Percentiles rank a stretch among this genome's conserved stretches.
Conservation (phyloP, 1,139 yeast genomes). For the Kodamaea sp. region DNA sequence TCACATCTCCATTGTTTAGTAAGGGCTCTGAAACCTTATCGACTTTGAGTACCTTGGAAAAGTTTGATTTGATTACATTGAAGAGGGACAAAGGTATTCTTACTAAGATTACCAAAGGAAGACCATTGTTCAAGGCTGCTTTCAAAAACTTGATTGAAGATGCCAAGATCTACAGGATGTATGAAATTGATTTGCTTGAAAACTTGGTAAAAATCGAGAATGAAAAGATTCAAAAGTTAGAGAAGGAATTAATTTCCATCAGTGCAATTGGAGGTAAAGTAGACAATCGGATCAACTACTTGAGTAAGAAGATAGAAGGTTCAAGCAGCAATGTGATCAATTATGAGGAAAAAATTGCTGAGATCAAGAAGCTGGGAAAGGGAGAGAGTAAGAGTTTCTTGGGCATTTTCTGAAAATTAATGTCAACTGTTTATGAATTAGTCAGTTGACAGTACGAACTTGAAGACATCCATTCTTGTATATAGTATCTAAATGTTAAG, state of each 20-base stretch:
- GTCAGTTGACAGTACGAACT: too few relatives aligned
- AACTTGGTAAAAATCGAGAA: slow-evolving; percentile 60
- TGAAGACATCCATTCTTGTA: too few relatives aligned
- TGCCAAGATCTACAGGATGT: slow-evolving; percentile 52
- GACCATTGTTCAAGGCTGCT: slow-evolving; percentile 84
- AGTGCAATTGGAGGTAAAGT: slow-evolving; percentile 53
- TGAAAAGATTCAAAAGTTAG: slow-evolving; percentile 62
- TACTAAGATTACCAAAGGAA: slow-evolving; percentile 67
- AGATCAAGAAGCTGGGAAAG: slow-evolving; percentile 14
- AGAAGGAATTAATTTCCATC: slow-evolving; percentile 67
- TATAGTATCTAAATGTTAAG: slow-evolving; percentile 4
- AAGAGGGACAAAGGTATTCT: slow-evolving; percentile 76
- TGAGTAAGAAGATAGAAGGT: slow-evolving; percentile 62
- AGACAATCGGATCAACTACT: slow-evolving; percentile 61
- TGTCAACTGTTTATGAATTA: too few relatives aligned
- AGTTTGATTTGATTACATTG: slow-evolving; percentile 71
- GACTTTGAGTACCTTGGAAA: slow-evolving; percentile 71
- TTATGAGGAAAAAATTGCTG: slow-evolving; percentile 33
- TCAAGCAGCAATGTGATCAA: slow-evolving; percentile 52
- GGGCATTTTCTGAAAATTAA: slow-evolving; percentile 10
- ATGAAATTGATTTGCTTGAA: slow-evolving; percentile 64
- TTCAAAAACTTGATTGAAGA: slow-evolving; percentile 67
- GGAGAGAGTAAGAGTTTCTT: slow-evolving; percentile 12
- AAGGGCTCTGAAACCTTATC: slow-evolving; percentile 48
- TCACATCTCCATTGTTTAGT: slow-evolving; percentile 65